These are phyloP conservation scores for Hypholoma sublateritium DNA, from an alignment of 768 basidiomycete species.

Conservation along the genomic window DNA sequence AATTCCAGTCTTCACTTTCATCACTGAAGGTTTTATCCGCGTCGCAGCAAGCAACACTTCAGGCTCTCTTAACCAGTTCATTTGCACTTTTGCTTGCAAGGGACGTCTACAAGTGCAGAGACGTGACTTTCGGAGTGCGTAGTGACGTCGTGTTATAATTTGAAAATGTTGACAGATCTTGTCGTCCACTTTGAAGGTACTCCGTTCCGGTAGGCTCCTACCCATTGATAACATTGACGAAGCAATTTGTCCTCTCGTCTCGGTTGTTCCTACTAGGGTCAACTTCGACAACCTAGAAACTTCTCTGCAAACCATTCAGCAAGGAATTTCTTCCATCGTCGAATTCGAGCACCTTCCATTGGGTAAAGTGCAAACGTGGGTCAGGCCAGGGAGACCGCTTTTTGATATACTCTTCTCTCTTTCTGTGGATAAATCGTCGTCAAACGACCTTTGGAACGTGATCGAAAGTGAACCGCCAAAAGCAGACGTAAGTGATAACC, in stretches of 20 bases:
- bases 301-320: slow-evolving; percentile 24
- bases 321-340: slow-evolving; percentile 24
- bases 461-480: slow-evolving; percentile 29
- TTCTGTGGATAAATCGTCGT: slow-evolving; percentile 20
- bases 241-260: slow-evolving; percentile 29
- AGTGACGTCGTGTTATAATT: neutral
- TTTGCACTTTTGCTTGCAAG: slow-evolving; percentile 27
- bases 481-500: slow-evolving; percentile 27
- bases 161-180: neutral
- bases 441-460: slow-evolving; percentile 24
- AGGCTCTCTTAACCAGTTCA: slow-evolving; percentile 29
- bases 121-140: slow-evolving; percentile 35
- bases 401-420: slow-evolving; percentile 34
- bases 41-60: slow-evolving; percentile 28
- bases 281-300: slow-evolving; percentile 18
- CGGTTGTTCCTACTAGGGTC: slow-evolving; percentile 30
- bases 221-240: slow-evolving; percentile 28
- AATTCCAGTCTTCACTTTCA: slow-evolving; percentile 23
- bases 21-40: slow-evolving; percentile 24
- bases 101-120: slow-evolving; percentile 23
- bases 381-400: slow-evolving; percentile 28
- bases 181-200: slow-evolving; percentile 22
- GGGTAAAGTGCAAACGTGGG: slow-evolving; percentile 31
- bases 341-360: slow-evolving; percentile 32
- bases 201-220: slow-evolving; percentile 34